phyloP scores from a whole-genome alignment of 768 basidiomycete genomes.

The Panaeolus cyanescens region DNA sequence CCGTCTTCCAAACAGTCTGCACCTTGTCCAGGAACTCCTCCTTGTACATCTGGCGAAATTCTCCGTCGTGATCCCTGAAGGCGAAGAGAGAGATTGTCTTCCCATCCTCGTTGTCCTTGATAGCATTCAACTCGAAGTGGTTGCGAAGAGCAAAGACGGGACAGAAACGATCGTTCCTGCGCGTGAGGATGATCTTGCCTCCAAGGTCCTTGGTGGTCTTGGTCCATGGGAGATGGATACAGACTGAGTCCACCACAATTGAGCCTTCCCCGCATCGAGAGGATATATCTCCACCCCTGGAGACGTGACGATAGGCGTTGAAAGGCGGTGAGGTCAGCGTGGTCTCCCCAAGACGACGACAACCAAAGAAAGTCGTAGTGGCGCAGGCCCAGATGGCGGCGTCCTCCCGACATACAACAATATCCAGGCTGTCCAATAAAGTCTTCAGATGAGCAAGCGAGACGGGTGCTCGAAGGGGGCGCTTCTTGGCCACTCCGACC shows the following conservation, averaged over 20 bases:
- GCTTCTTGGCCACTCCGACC: no score
- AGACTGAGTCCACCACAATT: no score
- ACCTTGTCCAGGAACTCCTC: constrained; percentile 9
- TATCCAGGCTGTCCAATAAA: constrained; percentile 1
- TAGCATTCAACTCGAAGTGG: constrained; percentile 11
- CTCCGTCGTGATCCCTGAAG: neutral
- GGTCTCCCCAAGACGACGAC: constrained; percentile 27
- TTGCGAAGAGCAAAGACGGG: constrained; percentile 20
- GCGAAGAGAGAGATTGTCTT: constrained; percentile 2
- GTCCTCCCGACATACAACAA: constrained; percentile 6
- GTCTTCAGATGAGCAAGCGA: constrained; percentile 28
- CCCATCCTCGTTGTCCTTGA: neutral
- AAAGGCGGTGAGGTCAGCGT: constrained; percentile 13
- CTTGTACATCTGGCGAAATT: constrained; percentile 5
- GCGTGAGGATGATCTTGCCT: constrained; percentile 21
- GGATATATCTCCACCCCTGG: no score
- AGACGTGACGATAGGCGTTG: no score
- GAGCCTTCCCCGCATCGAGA: no score
- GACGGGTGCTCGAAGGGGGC: constrained; percentile 23
- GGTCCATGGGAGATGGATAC: no score
- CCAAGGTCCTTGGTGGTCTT: constrained; percentile 13
- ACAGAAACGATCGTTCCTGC: constrained; percentile 16
- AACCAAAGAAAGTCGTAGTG: constrained; percentile 10
- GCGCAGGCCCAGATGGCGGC: constrained; percentile 14
- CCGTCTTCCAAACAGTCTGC: constrained; percentile 6